Conservation (phyloP, 176 grass and related monocot genomes). For the Hyparrhenia diplandra region DNA sequence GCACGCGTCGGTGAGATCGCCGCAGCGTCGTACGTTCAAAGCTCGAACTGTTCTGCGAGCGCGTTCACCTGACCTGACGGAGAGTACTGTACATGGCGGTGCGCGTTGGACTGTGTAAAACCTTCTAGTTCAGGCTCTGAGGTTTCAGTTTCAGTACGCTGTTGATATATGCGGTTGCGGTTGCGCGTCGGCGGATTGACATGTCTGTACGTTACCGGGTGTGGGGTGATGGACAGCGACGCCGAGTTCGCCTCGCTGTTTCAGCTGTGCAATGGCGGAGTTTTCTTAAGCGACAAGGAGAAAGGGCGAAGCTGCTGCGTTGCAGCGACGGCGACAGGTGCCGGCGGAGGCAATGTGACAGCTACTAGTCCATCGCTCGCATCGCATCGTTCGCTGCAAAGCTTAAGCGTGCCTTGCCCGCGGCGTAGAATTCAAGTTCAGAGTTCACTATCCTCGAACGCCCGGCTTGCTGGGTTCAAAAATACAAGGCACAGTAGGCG, state of each 20-base stretch:
- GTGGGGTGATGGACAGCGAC: not conserved
- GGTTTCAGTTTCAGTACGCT: not conserved
- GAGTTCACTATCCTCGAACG: no score
- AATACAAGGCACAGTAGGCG: not conserved
- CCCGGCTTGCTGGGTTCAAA: not conserved
- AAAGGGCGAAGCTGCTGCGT: not conserved
- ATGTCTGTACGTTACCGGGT: not conserved
- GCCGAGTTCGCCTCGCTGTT: not conserved
- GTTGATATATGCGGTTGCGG: not conserved
- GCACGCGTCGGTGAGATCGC: not conserved
- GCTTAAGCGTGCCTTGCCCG: not conserved
- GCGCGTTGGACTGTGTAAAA: slow-evolving; percentile 10
- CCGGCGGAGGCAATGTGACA: not conserved
- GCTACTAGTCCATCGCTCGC: not conserved
- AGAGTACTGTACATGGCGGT: not conserved
- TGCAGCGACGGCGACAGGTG: not conserved
- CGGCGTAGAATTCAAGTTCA: slow-evolving; percentile 3
- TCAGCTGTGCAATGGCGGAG: not conserved
- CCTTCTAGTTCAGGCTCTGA: not conserved
- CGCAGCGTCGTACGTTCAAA: not conserved
- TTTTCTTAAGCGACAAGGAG: not conserved
- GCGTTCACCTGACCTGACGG: not conserved
- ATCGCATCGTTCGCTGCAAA: not conserved
- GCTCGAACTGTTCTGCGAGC: not conserved
- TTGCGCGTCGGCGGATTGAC: not conserved